Percentiles rank a stretch among this genome's conserved stretches.
phyloP scores from a whole-genome alignment of 2,329 filamentous ascomycete genomes.

The Bimuria novae-zelandiae region DNA sequence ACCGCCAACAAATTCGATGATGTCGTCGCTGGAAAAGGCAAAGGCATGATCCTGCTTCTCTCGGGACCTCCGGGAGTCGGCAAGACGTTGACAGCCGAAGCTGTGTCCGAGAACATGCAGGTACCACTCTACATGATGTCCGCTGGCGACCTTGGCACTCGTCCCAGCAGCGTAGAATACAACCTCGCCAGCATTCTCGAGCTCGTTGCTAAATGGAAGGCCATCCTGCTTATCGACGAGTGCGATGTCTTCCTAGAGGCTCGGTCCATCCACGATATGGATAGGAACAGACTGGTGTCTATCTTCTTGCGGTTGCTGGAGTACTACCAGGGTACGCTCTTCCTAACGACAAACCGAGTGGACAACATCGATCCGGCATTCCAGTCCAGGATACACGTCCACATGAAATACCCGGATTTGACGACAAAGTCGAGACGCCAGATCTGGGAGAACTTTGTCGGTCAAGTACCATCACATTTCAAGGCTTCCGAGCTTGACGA shows the following conservation, averaged over 20 bases:
- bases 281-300: constrained; percentile 30
- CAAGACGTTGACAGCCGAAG: neutral
- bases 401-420: neutral
- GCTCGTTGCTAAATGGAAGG: constrained; percentile 55
- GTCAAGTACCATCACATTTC: neutral
- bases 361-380: neutral
- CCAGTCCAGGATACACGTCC: neutral
- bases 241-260: constrained; percentile 46
- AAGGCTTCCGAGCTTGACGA: neutral
- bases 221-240: constrained; percentile 57
- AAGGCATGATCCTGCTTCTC: constrained; percentile 1
- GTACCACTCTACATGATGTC: constrained; percentile 56
- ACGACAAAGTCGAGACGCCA: neutral
- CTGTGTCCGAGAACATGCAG: constrained; percentile 52
- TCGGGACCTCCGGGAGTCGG: neutral
- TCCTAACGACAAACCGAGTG: constrained; percentile 22
- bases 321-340: constrained; percentile 25
- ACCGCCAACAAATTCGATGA: constrained; percentile 30
- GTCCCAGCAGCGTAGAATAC: constrained; percentile 48
- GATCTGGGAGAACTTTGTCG: neutral
- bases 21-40: constrained; percentile 40
- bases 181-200: constrained; percentile 52
- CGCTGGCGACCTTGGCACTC: constrained; percentile 55
- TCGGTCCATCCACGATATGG: constrained; percentile 25
- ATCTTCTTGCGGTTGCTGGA: constrained; percentile 30